Evolutionary conservation across 306 rosid species (phyloP), one percentile per base, ranked within the genome.

Genomic region (Leucaena leucocephala): DNA sequence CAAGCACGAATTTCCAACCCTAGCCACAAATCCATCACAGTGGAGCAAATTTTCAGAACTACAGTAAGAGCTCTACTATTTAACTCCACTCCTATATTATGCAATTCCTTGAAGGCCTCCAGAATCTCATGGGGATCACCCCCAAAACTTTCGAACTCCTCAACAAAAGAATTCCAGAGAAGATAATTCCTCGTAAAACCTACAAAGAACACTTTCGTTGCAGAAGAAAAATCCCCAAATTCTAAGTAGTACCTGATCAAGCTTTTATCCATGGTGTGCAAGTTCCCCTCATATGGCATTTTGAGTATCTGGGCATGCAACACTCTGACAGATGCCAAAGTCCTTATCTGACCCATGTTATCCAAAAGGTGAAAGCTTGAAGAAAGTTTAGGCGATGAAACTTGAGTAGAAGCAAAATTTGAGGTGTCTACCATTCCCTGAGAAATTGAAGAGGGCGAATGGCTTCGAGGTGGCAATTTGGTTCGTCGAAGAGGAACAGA

Each of bases 1-100:
- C 75, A 82, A 80, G 86, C 89, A 85, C 88, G 97, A 55, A 88
- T 81, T 71, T 79, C 87, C 85, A 88, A 57, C 7, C 92, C 97
- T 78, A 82, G 81, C 82, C 84, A 76, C 61, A 81, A 72, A 35
- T 85, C 87, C 87, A 64, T 78, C 52, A 84, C 67, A 81, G 7
- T 34, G 35, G 89, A 74, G 65, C 94, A 89, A 71, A 89, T 67
- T 69, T 88, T 85, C 82, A 91, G 70, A 82, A 82, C 84, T 42
- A 82, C 74, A 71, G 91, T 75, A 76, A 91, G 71, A 85, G 86
- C 82, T 69, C 3, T 79, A 39, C 88, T 75, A 80, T 88, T 80
- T 58, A 88, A 85, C 34, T 86, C 57, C 59, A 86, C 82, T 63
- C 90, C 94, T 71, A 55, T 75, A 69, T 33, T 1, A 77, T 72